phyloP scores from a whole-genome alignment of 805 yeast species.

The Starmerella vaccinii region DNA sequence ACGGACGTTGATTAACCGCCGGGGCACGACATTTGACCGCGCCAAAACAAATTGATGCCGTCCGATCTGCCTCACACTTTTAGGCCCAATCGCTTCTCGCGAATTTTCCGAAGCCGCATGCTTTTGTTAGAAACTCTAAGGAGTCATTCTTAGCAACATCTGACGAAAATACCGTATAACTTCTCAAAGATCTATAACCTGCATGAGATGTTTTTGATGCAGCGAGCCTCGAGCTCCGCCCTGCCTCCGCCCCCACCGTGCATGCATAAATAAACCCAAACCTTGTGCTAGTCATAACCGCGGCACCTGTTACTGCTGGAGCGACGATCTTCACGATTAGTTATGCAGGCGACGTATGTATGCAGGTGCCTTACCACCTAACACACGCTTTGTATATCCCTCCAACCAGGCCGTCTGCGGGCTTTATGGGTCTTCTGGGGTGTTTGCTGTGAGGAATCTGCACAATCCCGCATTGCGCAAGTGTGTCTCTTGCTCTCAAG shows the following conservation, averaged over 20 bases:
- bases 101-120: no score
- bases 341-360: neutral
- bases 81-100: no score
- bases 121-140: no score
- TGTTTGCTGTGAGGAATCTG: neutral
- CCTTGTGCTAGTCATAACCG: neutral
- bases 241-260: neutral
- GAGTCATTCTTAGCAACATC: no score
- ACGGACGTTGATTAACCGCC: no score
- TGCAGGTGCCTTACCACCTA: neutral
- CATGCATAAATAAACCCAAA: neutral
- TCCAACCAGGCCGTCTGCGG: neutral
- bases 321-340: neutral
- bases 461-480: neutral
- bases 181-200: no score
- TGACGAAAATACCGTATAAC: no score
- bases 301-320: neutral
- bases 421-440: neutral
- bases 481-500: neutral
- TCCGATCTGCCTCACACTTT: no score
- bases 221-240: neutral
- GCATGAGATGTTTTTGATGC: no score
- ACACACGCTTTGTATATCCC: no score
- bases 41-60: no score
- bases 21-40: no score